A percentile compares a stretch with the other conserved stretches of the same genome.
phyloP scores from a whole-genome alignment of 306 rosid genomes.

The Crataegus laevigata region DNA sequence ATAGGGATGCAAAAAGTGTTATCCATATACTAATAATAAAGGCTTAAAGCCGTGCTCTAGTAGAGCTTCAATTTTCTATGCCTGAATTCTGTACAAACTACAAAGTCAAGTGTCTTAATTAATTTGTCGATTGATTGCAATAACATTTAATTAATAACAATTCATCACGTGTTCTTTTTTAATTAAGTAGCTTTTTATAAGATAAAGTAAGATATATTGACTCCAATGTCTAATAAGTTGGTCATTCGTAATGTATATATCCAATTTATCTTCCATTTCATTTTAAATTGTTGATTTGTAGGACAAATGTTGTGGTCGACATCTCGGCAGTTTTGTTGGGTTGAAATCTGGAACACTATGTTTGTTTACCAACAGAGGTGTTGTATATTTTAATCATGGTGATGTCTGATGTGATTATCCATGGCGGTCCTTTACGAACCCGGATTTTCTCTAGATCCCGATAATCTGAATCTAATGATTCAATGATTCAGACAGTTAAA shows the following conservation, averaged over 20 bases:
- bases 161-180: constrained; percentile 32
- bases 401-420: not conserved
- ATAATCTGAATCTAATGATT: too few species aligned
- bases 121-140: constrained; percentile 9
- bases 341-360: constrained; percentile 4
- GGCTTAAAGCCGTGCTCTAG: not conserved
- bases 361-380: constrained; percentile 3
- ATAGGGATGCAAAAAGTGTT: too few species aligned
- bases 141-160: not conserved
- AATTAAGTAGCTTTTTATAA: not conserved
- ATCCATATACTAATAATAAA: too few species aligned
- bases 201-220: not conserved
- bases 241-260: constrained; percentile 11
- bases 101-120: constrained; percentile 7
- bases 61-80: not conserved
- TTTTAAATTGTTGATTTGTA: not conserved
- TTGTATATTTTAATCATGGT: not conserved
- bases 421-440: not conserved
- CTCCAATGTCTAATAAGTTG: constrained; percentile 13
- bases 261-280: constrained; percentile 8
- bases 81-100: constrained; percentile 12
- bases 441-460: too few species aligned
- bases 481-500: too few species aligned
- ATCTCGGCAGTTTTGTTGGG: constrained; percentile 29
- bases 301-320: constrained; percentile 7